A percentile compares a stretch with the other conserved stretches of the same genome.
Conservation (phyloP, 495 filamentous ascomycete genomes). For the Entonaema liquescens region DNA sequence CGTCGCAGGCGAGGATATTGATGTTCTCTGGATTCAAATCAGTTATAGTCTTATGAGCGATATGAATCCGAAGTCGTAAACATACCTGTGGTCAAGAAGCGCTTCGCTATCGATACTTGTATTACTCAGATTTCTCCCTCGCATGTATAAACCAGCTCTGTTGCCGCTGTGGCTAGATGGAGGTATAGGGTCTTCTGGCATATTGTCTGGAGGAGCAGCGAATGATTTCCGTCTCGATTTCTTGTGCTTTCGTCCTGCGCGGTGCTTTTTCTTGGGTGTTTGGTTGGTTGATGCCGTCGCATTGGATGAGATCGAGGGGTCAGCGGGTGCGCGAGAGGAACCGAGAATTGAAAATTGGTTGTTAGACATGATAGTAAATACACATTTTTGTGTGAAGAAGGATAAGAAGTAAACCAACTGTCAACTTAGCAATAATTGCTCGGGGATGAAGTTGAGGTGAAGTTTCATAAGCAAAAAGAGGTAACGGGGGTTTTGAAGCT, state of each 20-base stretch:
- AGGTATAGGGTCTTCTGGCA: constrained; percentile 49
- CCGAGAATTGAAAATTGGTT: constrained; percentile 43
- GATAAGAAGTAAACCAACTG: neutral
- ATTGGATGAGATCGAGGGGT: constrained; percentile 32
- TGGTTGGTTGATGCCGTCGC: constrained; percentile 30
- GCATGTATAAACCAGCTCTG: constrained; percentile 65
- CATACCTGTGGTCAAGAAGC: constrained; percentile 82
- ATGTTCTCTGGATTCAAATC: constrained; percentile 64
- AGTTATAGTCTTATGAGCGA: neutral
- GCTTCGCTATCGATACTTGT: constrained; percentile 85
- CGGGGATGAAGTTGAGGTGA: neutral
- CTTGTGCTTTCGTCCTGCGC: constrained; percentile 65
- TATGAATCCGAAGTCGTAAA: neutral
- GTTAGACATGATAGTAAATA: constrained; percentile 37
- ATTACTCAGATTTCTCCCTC: constrained; percentile 69
- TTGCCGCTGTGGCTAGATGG: constrained; percentile 45
- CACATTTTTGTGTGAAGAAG: constrained; percentile 10
- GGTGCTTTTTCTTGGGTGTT: constrained; percentile 52
- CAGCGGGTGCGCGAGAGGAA: constrained; percentile 26
- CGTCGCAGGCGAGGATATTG: constrained; percentile 73
- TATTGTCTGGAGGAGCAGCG: constrained; percentile 59
- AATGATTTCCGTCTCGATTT: constrained; percentile 71
- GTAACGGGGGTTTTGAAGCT: neutral
- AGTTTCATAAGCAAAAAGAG: neutral
- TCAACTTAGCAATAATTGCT: neutral